Conservation (phyloP, 305 asterid species). For the Plantago rigida region DNA sequence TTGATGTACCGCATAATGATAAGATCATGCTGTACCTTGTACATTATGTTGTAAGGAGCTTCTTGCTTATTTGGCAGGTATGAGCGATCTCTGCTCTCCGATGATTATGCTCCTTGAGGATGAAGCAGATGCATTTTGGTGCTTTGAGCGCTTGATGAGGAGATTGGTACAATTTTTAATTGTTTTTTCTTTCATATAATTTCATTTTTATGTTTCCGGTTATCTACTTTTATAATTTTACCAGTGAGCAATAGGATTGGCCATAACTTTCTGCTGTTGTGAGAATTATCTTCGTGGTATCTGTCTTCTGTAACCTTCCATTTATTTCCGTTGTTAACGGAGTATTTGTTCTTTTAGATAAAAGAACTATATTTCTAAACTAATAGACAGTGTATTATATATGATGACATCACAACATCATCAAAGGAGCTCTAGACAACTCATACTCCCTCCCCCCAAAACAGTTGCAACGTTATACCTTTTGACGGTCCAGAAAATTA, state of each 20-base stretch:
- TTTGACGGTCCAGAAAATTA: too few relatives aligned
- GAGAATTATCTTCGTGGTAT: background rate
- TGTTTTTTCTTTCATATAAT: slow-evolving; percentile 5
- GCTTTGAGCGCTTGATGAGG: slow-evolving; percentile 81
- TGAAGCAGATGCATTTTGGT: slow-evolving; percentile 96
- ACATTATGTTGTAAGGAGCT: background rate
- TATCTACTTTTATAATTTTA: background rate
- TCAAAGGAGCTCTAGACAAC: too few relatives aligned
- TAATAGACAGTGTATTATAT: too few relatives aligned
- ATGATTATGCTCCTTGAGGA: slow-evolving; percentile 80
- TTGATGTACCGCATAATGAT: background rate
- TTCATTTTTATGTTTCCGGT: background rate
- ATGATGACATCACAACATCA: too few relatives aligned
- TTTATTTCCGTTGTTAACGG: background rate
- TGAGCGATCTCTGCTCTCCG: slow-evolving; percentile 97
- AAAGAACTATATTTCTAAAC: background rate
- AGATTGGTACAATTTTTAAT: slow-evolving; percentile 50
- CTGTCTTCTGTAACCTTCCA: background rate
- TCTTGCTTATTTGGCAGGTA: slow-evolving; percentile 41
- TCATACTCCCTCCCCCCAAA: too few relatives aligned
- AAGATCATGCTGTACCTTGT: background rate
- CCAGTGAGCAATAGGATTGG: background rate
- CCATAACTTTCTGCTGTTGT: background rate
- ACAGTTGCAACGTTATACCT: too few relatives aligned
- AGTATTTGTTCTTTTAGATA: background rate